Evolutionary conservation across 208 protist species (phyloP).

Genomic region (Acanthamoeba castellanii): DNA sequence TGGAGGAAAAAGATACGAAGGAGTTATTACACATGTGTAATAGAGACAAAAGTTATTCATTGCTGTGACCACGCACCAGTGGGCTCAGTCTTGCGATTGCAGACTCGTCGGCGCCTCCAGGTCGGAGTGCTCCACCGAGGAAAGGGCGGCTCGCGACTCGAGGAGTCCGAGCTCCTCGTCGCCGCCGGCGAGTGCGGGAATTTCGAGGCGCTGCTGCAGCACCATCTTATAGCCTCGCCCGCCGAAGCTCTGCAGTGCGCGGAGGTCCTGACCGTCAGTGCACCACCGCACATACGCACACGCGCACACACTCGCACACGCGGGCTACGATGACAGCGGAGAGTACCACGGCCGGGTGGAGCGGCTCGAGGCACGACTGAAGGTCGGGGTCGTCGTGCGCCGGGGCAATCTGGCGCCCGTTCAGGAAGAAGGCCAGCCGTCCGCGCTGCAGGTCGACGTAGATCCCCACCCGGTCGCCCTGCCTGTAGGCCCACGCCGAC

Average conservation of each 20-base stretch:
- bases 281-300: not conserved
- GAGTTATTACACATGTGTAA: no score
- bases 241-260: constrained; percentile 1
- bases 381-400: not conserved
- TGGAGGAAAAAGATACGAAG: no score
- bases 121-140: not conserved
- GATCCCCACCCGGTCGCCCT: constrained; percentile 41
- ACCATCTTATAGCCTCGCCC: not conserved
- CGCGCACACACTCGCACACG: not conserved
- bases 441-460: constrained; percentile 40
- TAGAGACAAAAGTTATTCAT: no score
- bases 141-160: not conserved
- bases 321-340: not conserved
- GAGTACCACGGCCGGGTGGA: constrained; percentile 14
- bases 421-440: constrained; percentile 26
- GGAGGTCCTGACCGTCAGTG: not conserved
- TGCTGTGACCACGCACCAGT: no score
- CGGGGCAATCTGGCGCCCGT: constrained; percentile 14
- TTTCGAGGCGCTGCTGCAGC: not conserved
- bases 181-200: no score
- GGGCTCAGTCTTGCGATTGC: no score
- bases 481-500: not conserved
- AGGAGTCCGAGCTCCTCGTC: no score
- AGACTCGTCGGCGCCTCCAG: no score
- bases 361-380: not conserved